Evolutionary conservation across 306 rosid species (phyloP).

Genomic region (Citrullus colocynthis): DNA sequence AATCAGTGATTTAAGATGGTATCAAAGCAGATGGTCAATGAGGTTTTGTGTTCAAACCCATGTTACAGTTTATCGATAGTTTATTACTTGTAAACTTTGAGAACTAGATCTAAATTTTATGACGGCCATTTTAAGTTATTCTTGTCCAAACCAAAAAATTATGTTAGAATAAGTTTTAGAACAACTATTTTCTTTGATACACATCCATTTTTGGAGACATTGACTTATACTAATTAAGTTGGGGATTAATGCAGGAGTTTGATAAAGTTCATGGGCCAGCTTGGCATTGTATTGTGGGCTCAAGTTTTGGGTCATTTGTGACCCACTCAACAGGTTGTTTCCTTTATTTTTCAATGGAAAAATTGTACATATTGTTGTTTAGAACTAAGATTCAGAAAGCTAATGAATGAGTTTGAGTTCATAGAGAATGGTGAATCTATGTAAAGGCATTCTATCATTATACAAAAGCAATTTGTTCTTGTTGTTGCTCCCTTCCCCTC

Average conservation of each 20-base stretch:
- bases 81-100: too few relatives aligned
- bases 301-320: constrained; percentile 90
- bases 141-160: not conserved
- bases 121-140: not conserved
- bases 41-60: too few relatives aligned
- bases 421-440: not conserved
- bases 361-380: constrained; percentile 57
- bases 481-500: not conserved
- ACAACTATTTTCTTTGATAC: not conserved
- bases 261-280: constrained; percentile 91
- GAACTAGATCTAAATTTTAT: too few relatives aligned
- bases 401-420: constrained; percentile 19
- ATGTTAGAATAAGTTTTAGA: not conserved
- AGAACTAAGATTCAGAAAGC: constrained; percentile 74
- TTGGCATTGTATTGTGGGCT: constrained; percentile 97
- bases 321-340: constrained; percentile 91
- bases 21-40: too few relatives aligned
- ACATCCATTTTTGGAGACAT: not conserved
- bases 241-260: constrained; percentile 60
- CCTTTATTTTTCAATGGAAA: constrained; percentile 84
- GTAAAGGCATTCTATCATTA: not conserved
- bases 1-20: too few relatives aligned
- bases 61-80: too few relatives aligned
- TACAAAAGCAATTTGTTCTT: not conserved
- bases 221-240: not conserved